A percentile compares a stretch with the other conserved stretches of the same genome.
These are phyloP conservation scores for Syzygium syzygioides DNA, from an alignment of 441 rosid species.

Conservation along the genomic window DNA sequence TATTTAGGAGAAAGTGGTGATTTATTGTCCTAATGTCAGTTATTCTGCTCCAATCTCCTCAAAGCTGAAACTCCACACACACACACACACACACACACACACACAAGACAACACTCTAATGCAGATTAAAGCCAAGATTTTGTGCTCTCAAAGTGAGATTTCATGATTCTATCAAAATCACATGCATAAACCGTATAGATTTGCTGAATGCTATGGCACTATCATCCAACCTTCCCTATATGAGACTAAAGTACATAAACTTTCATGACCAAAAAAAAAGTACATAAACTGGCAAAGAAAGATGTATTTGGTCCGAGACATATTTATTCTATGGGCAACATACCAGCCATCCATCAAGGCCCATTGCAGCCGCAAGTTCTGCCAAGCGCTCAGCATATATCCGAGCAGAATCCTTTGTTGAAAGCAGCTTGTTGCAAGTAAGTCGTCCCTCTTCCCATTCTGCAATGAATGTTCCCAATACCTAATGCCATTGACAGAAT, in stretches of 20 bases:
- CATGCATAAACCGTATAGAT: background rate
- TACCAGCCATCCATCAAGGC: slow-evolving; percentile 97
- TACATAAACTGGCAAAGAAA: background rate
- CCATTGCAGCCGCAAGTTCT: slow-evolving; percentile 59
- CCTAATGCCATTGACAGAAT: slow-evolving; percentile 38
- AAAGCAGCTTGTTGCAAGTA: slow-evolving; percentile 48
- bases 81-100: background rate
- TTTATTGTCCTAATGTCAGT: background rate
- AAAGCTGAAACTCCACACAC: background rate
- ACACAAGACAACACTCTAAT: background rate
- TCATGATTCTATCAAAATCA: background rate
- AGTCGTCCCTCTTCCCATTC: slow-evolving; percentile 72
- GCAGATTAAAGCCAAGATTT: background rate
- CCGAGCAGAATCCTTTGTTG: slow-evolving; percentile 62
- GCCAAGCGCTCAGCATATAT: slow-evolving; percentile 66
- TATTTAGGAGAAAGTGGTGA: background rate
- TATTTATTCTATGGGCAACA: background rate
- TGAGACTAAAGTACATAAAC: background rate
- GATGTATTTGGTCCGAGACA: background rate
- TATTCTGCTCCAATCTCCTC: background rate
- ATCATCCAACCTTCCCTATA: background rate
- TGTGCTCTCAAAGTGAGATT: background rate
- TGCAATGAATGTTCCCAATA: slow-evolving; percentile 80
- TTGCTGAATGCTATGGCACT: background rate
- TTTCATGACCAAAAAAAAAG: no score